These are phyloP conservation scores for Aschersonia sp. DNA, from an alignment of 2,329 filamentous ascomycete species.

Conservation along the genomic window DNA sequence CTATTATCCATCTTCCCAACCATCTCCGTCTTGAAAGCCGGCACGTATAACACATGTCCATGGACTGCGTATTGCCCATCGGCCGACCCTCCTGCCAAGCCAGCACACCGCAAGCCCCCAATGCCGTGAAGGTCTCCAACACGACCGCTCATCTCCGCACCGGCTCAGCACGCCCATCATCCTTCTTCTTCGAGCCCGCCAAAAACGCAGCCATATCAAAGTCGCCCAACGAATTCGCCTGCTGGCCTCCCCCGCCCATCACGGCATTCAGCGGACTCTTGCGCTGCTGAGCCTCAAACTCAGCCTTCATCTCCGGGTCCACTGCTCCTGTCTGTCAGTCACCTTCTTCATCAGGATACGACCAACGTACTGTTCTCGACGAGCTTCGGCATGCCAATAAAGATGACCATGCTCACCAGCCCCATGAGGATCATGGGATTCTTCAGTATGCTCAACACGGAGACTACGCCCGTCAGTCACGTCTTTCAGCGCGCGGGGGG, in stretches of 20 bases:
- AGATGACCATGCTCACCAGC: slow-evolving; percentile 67
- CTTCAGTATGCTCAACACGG: slow-evolving; percentile 88
- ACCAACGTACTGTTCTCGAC: neutral
- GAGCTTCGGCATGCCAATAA: neutral
- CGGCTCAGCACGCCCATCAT: slow-evolving; percentile 1
- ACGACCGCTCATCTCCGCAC: neutral
- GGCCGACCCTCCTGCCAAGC: too few relatives aligned
- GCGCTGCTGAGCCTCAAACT: slow-evolving; percentile 85
- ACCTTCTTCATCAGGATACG: slow-evolving; percentile 4
- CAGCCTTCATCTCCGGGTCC: slow-evolving; percentile 68
- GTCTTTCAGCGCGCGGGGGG: neutral
- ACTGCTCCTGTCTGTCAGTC: slow-evolving; percentile 41
- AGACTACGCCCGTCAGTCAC: slow-evolving; percentile 44
- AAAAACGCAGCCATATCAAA: slow-evolving; percentile 53
- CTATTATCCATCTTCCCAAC: too few relatives aligned
- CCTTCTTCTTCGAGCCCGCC: slow-evolving; percentile 24
- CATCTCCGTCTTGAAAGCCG: too few relatives aligned
- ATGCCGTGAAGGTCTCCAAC: neutral
- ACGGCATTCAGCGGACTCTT: slow-evolving; percentile 50
- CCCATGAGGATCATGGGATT: slow-evolving; percentile 96
- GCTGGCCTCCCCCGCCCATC: slow-evolving; percentile 22
- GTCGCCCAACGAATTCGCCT: slow-evolving; percentile 31
- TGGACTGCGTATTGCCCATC: too few relatives aligned
- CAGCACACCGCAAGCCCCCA: too few relatives aligned
- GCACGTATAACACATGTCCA: too few relatives aligned